A percentile compares a stretch with the other conserved stretches of the same genome.
phyloP scores from a whole-genome alignment of 148 eudicot species.

The Rhododendron simsii region DNA sequence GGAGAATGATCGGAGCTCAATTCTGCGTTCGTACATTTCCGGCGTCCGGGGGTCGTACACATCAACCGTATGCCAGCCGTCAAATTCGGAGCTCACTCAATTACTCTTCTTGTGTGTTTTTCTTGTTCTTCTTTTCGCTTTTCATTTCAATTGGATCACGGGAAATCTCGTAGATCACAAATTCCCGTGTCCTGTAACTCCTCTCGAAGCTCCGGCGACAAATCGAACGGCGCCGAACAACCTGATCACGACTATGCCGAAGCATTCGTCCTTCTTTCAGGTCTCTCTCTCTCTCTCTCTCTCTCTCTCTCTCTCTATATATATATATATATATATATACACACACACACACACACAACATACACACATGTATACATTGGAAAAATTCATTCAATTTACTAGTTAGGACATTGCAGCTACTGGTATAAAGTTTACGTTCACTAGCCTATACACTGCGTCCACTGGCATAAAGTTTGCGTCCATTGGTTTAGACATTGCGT shows the following conservation, averaged over 20 bases:
- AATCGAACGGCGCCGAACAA: conserved; percentile 15
- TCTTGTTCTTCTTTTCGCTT: neutral
- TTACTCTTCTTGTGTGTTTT: neutral
- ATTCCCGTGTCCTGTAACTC: conserved; percentile 26
- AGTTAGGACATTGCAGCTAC: neutral
- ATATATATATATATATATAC: too few relatives aligned
- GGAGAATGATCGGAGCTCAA: conserved; percentile 22
- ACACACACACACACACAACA: neutral
- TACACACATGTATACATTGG: neutral
- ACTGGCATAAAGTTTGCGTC: neutral
- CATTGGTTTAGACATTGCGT: neutral
- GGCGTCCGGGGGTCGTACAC: neutral
- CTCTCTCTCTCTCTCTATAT: neutral
- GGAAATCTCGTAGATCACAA: conserved; percentile 2
- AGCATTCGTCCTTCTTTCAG: conserved; percentile 58
- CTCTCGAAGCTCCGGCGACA: conserved; percentile 27
- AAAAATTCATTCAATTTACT: neutral
- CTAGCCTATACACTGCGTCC: neutral
- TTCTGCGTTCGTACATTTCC: neutral
- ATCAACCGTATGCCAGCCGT: conserved; percentile 11
- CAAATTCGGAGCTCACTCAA: conserved; percentile 7
- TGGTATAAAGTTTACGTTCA: neutral
- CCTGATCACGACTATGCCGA: conserved; percentile 47
- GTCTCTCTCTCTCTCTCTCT: conserved; percentile 17
- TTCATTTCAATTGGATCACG: conserved; percentile 6